Evolutionary conservation across 2,329 filamentous ascomycete genomes (phyloP).

Genomic region (Xylaria sp.): DNA sequence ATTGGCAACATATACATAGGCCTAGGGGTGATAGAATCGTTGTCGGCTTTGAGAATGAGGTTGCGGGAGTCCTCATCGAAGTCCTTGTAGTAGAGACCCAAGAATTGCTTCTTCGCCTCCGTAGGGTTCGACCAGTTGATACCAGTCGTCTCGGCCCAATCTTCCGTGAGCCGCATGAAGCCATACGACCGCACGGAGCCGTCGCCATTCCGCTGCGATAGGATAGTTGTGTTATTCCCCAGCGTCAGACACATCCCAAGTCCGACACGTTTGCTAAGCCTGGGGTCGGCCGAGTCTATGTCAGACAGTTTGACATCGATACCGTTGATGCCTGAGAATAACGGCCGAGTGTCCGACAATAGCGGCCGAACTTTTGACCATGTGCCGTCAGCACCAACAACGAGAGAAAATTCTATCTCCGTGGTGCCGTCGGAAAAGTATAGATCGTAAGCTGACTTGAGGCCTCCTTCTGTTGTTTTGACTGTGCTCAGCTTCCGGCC

Average conservation of each 20-base stretch:
- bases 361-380: constrained; percentile 42
- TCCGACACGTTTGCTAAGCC: not conserved
- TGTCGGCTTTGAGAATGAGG: constrained; percentile 1
- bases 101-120: constrained; percentile 5
- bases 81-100: not conserved
- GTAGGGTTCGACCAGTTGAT: not conserved
- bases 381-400: constrained; percentile 45
- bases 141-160: not conserved
- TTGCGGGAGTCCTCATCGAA: not conserved
- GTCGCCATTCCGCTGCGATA: constrained; percentile 1
- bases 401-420: constrained; percentile 36
- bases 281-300: not conserved
- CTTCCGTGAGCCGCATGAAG: not conserved
- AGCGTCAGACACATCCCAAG: constrained; percentile 1
- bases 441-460: not conserved
- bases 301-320: not conserved
- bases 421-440: not conserved
- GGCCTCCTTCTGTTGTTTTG: constrained; percentile 33
- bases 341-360: constrained; percentile 4
- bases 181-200: not conserved
- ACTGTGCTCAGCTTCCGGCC: not conserved
- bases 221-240: not conserved
- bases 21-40: not conserved
- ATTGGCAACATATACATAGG: not conserved
- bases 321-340: not conserved